Percentiles rank a stretch among this genome's conserved stretches.
These are phyloP conservation scores for Yamadazyma trypodendri DNA, from an alignment of 1,139 yeast genomes.

Conservation along the genomic window DNA sequence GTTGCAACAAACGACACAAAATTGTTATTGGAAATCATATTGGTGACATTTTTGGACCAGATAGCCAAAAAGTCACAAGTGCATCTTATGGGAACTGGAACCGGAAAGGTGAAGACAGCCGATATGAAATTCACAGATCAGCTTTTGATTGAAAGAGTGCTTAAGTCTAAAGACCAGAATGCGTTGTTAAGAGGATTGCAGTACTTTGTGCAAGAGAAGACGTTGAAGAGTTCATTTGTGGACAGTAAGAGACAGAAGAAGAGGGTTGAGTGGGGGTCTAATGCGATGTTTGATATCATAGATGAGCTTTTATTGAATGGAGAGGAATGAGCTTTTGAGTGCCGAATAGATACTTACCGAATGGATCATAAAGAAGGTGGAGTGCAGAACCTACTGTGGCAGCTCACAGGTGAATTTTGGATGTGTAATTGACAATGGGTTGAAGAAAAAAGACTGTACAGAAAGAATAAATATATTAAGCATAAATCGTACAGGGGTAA, in stretches of 20 bases:
- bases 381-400: too few relatives aligned
- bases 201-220: slow-evolving; percentile 59
- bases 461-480: too few relatives aligned
- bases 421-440: too few relatives aligned
- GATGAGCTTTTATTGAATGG: slow-evolving; percentile 33
- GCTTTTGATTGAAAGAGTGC: slow-evolving; percentile 51
- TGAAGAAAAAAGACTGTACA: too few relatives aligned
- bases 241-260: slow-evolving; percentile 57
- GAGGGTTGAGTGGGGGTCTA: slow-evolving; percentile 72
- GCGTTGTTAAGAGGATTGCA: slow-evolving; percentile 69
- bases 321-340: slow-evolving; percentile 4
- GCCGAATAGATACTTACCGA: too few relatives aligned
- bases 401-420: too few relatives aligned
- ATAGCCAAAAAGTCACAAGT: slow-evolving; percentile 65
- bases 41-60: slow-evolving; percentile 65
- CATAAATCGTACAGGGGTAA: too few relatives aligned
- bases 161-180: slow-evolving; percentile 63
- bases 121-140: slow-evolving; percentile 52
- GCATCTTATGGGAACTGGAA: slow-evolving; percentile 48
- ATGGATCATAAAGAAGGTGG: too few relatives aligned
- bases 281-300: slow-evolving; percentile 51
- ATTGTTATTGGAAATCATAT: slow-evolving; percentile 69
- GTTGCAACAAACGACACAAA: slow-evolving; percentile 65
- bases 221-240: slow-evolving; percentile 51
- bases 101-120: slow-evolving; percentile 26